Conservation (phyloP, 2,329 filamentous ascomycete species). For the Alternaria brassicae region DNA sequence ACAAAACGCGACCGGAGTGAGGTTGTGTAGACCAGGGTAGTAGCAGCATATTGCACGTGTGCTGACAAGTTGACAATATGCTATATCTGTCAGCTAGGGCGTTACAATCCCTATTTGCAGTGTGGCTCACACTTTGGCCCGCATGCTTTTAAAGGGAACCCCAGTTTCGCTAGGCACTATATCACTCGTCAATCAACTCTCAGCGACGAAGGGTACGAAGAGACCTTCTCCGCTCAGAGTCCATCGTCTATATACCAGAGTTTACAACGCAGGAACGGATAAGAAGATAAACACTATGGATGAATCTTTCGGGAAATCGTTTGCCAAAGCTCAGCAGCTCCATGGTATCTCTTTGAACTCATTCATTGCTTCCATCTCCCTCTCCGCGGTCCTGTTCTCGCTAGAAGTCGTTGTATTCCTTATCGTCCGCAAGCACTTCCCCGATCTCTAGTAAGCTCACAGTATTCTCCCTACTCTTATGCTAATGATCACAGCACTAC, state of each 20-base stretch:
- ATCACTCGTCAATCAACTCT: no score
- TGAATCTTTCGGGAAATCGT: conserved; percentile 13
- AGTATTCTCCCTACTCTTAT: background rate
- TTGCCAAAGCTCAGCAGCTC: conserved; percentile 16
- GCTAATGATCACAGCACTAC: conserved; percentile 4
- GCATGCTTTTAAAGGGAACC: no score
- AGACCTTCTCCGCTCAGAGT: background rate
- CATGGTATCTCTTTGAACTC: conserved; percentile 8
- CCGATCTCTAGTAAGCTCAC: conserved; percentile 9
- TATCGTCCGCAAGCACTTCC: background rate
- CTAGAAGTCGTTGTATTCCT: conserved; percentile 5
- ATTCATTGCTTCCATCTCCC: conserved; percentile 14
- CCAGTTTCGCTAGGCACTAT: no score
- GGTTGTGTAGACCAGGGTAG: no score
- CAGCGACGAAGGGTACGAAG: background rate
- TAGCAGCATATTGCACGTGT: no score
- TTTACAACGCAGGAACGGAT: background rate
- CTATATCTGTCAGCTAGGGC: no score
- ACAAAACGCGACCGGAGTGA: no score
- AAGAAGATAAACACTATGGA: conserved; percentile 9
- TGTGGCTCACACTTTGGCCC: no score
- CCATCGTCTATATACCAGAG: background rate
- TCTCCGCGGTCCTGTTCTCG: conserved; percentile 9
- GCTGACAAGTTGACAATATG: no score
- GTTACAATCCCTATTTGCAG: no score